Conservation (phyloP, 2,329 filamentous ascomycete genomes). For the Xylariaceae sp. region DNA sequence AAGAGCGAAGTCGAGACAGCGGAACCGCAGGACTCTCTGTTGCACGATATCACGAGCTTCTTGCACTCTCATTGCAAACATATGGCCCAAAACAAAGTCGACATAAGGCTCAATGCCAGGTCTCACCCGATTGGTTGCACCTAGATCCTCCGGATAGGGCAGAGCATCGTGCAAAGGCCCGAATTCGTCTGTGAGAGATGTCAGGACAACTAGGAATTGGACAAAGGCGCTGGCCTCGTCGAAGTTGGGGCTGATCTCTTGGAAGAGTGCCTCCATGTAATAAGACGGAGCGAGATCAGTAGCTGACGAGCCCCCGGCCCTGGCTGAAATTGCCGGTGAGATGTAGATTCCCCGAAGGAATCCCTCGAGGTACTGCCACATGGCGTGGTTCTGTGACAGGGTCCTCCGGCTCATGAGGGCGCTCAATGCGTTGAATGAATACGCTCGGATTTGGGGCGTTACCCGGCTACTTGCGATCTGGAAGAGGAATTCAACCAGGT, state of each 20-base stretch:
- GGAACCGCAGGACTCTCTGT: slow-evolving; percentile 67
- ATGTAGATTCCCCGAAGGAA: slow-evolving; percentile 66
- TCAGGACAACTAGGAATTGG: slow-evolving; percentile 67
- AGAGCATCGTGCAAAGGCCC: slow-evolving; percentile 67
- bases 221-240: slow-evolving; percentile 86
- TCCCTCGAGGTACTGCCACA: slow-evolving; percentile 78
- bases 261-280: slow-evolving; percentile 61
- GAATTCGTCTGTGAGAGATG: slow-evolving; percentile 60
- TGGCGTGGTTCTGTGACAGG: slow-evolving; percentile 58
- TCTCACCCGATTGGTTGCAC: slow-evolving; percentile 66
- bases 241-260: slow-evolving; percentile 71
- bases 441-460: slow-evolving; percentile 72
- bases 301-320: slow-evolving; percentile 27
- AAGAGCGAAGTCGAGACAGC: slow-evolving; percentile 78
- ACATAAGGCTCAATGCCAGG: slow-evolving; percentile 89
- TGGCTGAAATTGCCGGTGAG: slow-evolving; percentile 17
- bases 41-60: slow-evolving; percentile 66
- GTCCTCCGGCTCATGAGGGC: slow-evolving; percentile 74
- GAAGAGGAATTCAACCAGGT: slow-evolving; percentile 70
- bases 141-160: slow-evolving; percentile 83
- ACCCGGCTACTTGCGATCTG: slow-evolving; percentile 75
- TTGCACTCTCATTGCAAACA: slow-evolving; percentile 64
- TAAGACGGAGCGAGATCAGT: slow-evolving; percentile 24
- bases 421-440: slow-evolving; percentile 74
- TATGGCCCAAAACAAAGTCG: slow-evolving; percentile 80